These are phyloP conservation scores for Leccinum boreale DNA, from an alignment of 768 basidiomycete species.

Conservation along the genomic window DNA sequence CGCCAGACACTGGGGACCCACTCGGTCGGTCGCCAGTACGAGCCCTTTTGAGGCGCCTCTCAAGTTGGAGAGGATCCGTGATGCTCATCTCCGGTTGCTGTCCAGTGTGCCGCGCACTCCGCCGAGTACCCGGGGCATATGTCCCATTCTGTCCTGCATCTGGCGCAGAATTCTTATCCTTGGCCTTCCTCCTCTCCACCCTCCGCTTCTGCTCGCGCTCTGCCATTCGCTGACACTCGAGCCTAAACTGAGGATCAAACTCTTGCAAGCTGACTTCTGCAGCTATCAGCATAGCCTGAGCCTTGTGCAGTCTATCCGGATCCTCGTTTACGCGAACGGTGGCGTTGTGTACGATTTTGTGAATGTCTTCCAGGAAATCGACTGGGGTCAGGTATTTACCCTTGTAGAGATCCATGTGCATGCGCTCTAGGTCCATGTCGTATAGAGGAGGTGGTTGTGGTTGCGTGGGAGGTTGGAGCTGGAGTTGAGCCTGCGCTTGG, in stretches of 20 bases:
- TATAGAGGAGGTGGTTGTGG: conserved; percentile 51
- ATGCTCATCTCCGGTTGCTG: conserved; percentile 66
- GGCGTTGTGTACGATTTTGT: conserved; percentile 78
- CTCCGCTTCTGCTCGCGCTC: conserved; percentile 65
- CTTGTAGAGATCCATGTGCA: conserved; percentile 82
- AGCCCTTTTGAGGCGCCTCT: conserved; percentile 71
- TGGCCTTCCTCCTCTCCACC: conserved; percentile 45
- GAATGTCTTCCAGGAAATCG: conserved; percentile 81
- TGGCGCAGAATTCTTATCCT: conserved; percentile 22
- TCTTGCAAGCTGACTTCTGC: conserved; percentile 83
- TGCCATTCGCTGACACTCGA: conserved; percentile 90
- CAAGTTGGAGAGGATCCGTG: conserved; percentile 72
- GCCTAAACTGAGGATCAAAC: conserved; percentile 71
- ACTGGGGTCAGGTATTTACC: conserved; percentile 83
- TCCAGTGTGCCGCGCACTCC: conserved; percentile 74
- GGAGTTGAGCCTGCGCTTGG: conserved; percentile 36
- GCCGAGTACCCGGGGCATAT: conserved; percentile 52
- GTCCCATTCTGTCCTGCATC: conserved; percentile 28
- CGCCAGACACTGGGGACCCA: conserved; percentile 42
- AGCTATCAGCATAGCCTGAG: conserved; percentile 86
- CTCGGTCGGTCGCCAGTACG: conserved; percentile 55
- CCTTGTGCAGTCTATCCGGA: conserved; percentile 70
- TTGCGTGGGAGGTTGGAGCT: conserved; percentile 34
- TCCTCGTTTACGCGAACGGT: conserved; percentile 57
- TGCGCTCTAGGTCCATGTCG: conserved; percentile 89